These are phyloP conservation scores for Pistacia atlantica DNA, from an alignment of 345 rosid species.

Conservation along the genomic window DNA sequence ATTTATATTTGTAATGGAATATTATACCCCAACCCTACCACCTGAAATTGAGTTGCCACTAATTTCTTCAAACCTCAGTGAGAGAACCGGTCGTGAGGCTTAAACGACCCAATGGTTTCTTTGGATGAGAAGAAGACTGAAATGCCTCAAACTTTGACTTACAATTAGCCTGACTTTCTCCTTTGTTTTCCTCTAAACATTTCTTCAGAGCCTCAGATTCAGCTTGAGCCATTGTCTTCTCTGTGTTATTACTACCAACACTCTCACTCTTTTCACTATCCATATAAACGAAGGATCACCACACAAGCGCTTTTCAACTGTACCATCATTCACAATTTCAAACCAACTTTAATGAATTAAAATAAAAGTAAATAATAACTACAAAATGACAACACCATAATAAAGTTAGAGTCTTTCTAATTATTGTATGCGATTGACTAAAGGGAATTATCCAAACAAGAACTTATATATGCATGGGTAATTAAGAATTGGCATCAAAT, in stretches of 20 bases:
- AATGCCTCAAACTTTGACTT: conserved; percentile 40
- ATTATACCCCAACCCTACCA: background rate
- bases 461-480: too few relatives aligned
- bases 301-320: background rate
- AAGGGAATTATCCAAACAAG: too few relatives aligned
- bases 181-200: conserved; percentile 43
- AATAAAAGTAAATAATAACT: too few relatives aligned
- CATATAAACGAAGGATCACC: conserved; percentile 17
- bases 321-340: background rate
- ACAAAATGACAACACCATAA: too few relatives aligned
- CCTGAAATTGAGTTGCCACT: conserved; percentile 15
- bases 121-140: conserved; percentile 26
- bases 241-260: conserved; percentile 1
- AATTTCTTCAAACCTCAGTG: conserved; percentile 33
- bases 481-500: too few relatives aligned
- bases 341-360: background rate
- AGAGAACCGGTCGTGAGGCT: conserved; percentile 34
- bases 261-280: conserved; percentile 22
- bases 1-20: too few relatives aligned
- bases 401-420: too few relatives aligned
- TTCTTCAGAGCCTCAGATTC: conserved; percentile 31
- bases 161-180: conserved; percentile 36
- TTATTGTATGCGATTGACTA: too few relatives aligned
- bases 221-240: conserved; percentile 22
- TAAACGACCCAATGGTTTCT: conserved; percentile 21